phyloP scores from a whole-genome alignment of 805 yeast species.

The Cyberlindnera petersonii region DNA sequence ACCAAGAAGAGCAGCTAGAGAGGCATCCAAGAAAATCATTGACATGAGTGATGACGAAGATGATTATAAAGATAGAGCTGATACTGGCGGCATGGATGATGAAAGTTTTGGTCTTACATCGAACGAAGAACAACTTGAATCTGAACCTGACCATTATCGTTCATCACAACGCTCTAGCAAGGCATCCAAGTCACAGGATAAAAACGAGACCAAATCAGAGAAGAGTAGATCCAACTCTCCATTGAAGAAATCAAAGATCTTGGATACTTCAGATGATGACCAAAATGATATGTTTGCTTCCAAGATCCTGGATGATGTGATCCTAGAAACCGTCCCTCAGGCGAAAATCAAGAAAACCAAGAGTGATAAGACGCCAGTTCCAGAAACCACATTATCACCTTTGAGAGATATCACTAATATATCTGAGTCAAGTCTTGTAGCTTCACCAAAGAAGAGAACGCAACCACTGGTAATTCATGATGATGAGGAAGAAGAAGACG shows the following conservation, averaged over 20 bases:
- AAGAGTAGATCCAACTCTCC: constrained; percentile 10
- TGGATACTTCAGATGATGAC: constrained; percentile 24
- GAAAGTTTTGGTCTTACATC: constrained; percentile 26
- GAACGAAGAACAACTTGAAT: constrained; percentile 15
- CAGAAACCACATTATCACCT: constrained; percentile 1
- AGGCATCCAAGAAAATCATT: constrained; percentile 10
- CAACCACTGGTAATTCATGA: background rate
- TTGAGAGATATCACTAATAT: constrained; percentile 18
- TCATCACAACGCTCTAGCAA: constrained; percentile 10
- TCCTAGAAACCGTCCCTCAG: constrained; percentile 3
- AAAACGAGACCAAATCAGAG: background rate
- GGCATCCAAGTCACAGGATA: background rate
- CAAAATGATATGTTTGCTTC: constrained; percentile 19
- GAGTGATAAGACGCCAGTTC: background rate
- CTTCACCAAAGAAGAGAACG: constrained; percentile 10
- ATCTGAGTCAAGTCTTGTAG: background rate
- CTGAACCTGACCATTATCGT: constrained; percentile 18
- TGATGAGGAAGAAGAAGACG: constrained; percentile 14
- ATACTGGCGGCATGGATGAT: constrained; percentile 7
- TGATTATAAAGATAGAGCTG: background rate
- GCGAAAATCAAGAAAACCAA: background rate
- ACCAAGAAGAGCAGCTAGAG: constrained; percentile 16
- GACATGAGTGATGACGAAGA: constrained; percentile 11
- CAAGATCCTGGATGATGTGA: constrained; percentile 10
- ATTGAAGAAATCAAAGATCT: constrained; percentile 18